phyloP scores from a whole-genome alignment of 2,329 filamentous ascomycete species.

The Alternaria brassicae region DNA sequence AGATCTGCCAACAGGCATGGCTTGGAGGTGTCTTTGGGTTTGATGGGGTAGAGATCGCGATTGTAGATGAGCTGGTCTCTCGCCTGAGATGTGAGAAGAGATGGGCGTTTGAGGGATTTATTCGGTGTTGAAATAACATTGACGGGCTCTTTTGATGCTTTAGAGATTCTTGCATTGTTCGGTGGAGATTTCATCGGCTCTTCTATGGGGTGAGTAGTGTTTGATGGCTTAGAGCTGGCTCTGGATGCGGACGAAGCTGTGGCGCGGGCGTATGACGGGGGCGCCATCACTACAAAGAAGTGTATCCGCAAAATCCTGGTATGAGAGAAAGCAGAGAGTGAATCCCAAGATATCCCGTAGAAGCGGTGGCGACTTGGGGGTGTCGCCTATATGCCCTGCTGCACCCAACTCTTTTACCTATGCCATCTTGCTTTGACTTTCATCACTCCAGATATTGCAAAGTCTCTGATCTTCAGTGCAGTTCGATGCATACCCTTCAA shows the following conservation, averaged over 20 bases:
- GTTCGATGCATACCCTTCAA: not conserved
- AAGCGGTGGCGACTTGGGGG: not conserved
- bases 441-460: not conserved
- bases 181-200: not conserved
- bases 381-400: not conserved
- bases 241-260: constrained; percentile 25
- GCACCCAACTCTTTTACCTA: not conserved
- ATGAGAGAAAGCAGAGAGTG: not conserved
- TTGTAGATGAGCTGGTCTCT: constrained; percentile 7
- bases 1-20: constrained; percentile 4
- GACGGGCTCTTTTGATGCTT: not conserved
- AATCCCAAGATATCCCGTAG: not conserved
- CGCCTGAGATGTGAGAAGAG: constrained; percentile 6
- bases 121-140: not conserved
- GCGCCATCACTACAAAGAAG: constrained; percentile 12
- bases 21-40: constrained; percentile 2
- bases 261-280: constrained; percentile 30
- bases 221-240: constrained; percentile 6
- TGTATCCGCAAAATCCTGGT: not conserved
- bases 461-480: not conserved
- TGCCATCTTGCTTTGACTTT: not conserved
- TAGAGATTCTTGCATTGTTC: not conserved
- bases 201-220: not conserved
- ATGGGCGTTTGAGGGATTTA: constrained; percentile 11
- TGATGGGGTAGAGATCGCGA: constrained; percentile 9